phyloP scores from a whole-genome alignment of 768 basidiomycete species.

The Tulasnella sp. region DNA sequence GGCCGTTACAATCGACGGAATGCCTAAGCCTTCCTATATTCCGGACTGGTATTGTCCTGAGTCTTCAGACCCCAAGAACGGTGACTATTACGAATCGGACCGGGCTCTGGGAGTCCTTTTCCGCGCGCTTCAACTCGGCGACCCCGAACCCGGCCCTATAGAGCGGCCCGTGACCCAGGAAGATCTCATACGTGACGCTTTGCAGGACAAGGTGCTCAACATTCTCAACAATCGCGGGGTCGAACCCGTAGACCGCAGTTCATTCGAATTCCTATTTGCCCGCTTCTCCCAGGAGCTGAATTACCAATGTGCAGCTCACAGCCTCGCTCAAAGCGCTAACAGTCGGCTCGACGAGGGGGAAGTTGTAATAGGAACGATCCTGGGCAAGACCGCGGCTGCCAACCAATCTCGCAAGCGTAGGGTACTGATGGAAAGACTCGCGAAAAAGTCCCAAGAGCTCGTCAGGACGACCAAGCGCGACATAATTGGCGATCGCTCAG shows the following conservation, averaged over 20 bases:
- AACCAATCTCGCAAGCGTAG: slow-evolving; percentile 58
- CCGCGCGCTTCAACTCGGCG: slow-evolving; percentile 24
- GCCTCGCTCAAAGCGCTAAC: slow-evolving; percentile 60
- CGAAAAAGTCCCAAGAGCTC: slow-evolving; percentile 39
- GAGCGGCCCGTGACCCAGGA: not conserved
- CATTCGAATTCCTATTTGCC: slow-evolving; percentile 46
- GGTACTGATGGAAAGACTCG: slow-evolving; percentile 53
- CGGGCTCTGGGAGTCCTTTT: slow-evolving; percentile 35
- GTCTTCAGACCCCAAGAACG: not conserved
- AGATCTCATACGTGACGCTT: not conserved
- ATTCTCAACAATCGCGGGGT: not conserved
- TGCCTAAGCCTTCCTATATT: slow-evolving; percentile 27
- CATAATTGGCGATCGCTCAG: slow-evolving; percentile 14
- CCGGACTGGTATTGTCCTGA: slow-evolving; percentile 25
- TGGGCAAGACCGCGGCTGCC: slow-evolving; percentile 61
- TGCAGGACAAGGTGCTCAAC: not conserved
- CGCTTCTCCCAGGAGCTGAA: slow-evolving; percentile 66
- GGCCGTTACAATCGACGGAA: slow-evolving; percentile 22
- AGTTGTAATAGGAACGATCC: slow-evolving; percentile 72
- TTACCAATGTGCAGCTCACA: slow-evolving; percentile 72
- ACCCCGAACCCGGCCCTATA: not conserved
- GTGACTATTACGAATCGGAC: slow-evolving; percentile 18
- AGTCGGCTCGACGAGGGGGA: slow-evolving; percentile 69
- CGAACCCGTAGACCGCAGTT: not conserved
- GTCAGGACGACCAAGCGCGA: not conserved